Conservation (phyloP, 2,329 filamentous ascomycete genomes). For the Cordyceps javanica region DNA sequence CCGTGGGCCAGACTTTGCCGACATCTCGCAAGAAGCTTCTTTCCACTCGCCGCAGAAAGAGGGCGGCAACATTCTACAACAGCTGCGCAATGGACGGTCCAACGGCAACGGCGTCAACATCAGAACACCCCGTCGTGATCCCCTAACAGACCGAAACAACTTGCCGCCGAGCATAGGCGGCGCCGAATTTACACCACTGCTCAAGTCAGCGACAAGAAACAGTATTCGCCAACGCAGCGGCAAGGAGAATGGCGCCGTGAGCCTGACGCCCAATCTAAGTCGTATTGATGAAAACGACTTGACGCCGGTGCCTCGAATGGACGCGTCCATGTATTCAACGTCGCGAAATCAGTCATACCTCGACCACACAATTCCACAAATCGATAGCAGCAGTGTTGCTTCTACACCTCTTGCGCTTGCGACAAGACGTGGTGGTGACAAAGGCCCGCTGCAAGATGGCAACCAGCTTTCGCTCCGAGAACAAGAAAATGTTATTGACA, state of each 20-base stretch:
- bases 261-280: conserved; percentile 63
- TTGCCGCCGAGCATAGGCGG: conserved; percentile 58
- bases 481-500: conserved; percentile 91
- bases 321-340: conserved; percentile 64
- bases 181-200: conserved; percentile 87
- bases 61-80: conserved; percentile 60
- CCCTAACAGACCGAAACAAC: conserved; percentile 66
- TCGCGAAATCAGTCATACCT: conserved; percentile 59
- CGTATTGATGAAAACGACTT: conserved; percentile 66
- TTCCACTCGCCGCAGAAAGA: conserved; percentile 73
- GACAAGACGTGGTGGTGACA: conserved; percentile 53
- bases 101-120: conserved; percentile 50
- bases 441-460: conserved; percentile 71
- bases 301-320: conserved; percentile 66
- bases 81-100: conserved; percentile 61
- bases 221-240: conserved; percentile 60
- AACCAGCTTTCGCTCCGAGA: conserved; percentile 89
- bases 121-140: conserved; percentile 69
- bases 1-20: conserved; percentile 61
- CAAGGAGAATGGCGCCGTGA: conserved; percentile 55
- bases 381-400: conserved; percentile 71
- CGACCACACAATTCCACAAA: conserved; percentile 67
- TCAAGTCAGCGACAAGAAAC: conserved; percentile 73
- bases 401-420: conserved; percentile 75
- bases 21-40: conserved; percentile 81